Conservation (phyloP, 2,329 filamentous ascomycete species). For the Ploettnerulaceae sp. region DNA sequence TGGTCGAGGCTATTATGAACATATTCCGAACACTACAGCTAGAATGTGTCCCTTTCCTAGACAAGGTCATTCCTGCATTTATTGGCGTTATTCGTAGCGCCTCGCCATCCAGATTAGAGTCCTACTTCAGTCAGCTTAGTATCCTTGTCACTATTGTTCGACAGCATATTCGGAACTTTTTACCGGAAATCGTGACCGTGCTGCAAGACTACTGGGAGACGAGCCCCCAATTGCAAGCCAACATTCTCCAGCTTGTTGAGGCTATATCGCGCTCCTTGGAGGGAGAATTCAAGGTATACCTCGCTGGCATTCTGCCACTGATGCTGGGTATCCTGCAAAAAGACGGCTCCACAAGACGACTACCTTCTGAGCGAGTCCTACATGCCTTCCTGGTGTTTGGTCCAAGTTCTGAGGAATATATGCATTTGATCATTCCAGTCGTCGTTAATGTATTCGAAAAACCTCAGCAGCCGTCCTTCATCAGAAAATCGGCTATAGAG, state of each 20-base stretch:
- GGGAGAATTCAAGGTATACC: slow-evolving; percentile 95
- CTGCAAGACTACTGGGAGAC: slow-evolving; percentile 88
- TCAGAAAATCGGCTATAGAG: slow-evolving; percentile 87
- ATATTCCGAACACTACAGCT: slow-evolving; percentile 95
- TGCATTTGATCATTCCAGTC: slow-evolving; percentile 96
- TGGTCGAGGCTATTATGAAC: slow-evolving; percentile 97
- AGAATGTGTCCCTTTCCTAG: slow-evolving; percentile 92
- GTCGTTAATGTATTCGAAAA: slow-evolving; percentile 94
- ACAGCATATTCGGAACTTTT: slow-evolving; percentile 89
- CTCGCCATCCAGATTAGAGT: slow-evolving; percentile 73
- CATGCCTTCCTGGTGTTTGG: slow-evolving; percentile 96
- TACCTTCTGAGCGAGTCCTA: slow-evolving; percentile 82
- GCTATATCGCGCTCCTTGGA: slow-evolving; percentile 90
- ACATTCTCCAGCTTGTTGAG: slow-evolving; percentile 87
- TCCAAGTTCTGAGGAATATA: slow-evolving; percentile 93
- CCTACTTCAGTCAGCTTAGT: slow-evolving; percentile 95
- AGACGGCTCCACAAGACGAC: slow-evolving; percentile 69
- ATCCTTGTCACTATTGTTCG: slow-evolving; percentile 91
- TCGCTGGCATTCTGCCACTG: slow-evolving; percentile 80
- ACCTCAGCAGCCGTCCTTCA: slow-evolving; percentile 69
- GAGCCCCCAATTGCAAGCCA: slow-evolving; percentile 76
- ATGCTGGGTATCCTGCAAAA: slow-evolving; percentile 94
- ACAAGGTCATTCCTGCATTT: slow-evolving; percentile 91
- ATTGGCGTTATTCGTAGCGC: slow-evolving; percentile 82
- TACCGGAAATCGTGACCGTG: slow-evolving; percentile 80